Evolutionary conservation across 1,284 basidiomycete genomes (phyloP).

Genomic region (Mycosarcoma maydis): DNA sequence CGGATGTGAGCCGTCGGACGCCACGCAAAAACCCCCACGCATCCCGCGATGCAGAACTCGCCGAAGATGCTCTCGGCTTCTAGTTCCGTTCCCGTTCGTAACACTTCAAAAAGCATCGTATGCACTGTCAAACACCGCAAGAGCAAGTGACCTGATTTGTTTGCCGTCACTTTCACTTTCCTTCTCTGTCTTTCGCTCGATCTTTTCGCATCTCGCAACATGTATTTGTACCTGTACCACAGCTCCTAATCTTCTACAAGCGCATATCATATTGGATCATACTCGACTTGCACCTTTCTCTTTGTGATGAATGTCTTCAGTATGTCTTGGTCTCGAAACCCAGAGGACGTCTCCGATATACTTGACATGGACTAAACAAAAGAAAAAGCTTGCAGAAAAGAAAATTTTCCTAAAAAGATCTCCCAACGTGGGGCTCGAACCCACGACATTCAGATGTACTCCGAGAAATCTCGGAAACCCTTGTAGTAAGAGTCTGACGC

Average conservation of each 20-base stretch:
- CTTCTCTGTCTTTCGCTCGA: not conserved
- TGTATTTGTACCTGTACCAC: not conserved
- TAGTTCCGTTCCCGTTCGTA: slow-evolving; percentile 20
- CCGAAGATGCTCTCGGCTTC: slow-evolving; percentile 14
- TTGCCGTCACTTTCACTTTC: not conserved
- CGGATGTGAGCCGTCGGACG: not conserved
- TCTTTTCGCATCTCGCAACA: not conserved
- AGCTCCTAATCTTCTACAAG: no score
- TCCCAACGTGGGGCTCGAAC: slow-evolving; percentile 67
- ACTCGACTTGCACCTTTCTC: no score
- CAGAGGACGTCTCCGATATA: no score
- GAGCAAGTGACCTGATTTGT: no score
- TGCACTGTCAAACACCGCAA: not conserved
- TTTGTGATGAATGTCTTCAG: no score
- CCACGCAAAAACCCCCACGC: slow-evolving; percentile 14
- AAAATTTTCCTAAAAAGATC: slow-evolving; percentile 58
- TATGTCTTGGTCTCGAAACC: no score
- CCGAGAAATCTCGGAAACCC: slow-evolving; percentile 37
- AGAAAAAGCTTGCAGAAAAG: slow-evolving; percentile 20
- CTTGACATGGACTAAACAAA: no score
- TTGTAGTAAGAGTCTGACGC: slow-evolving; percentile 66
- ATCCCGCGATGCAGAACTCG: not conserved
- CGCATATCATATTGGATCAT: no score
- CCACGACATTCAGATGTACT: slow-evolving; percentile 64
- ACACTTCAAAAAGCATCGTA: not conserved